Evolutionary conservation across 2,329 filamentous ascomycete genomes (phyloP).

Genomic region (Fusarium graminum): DNA sequence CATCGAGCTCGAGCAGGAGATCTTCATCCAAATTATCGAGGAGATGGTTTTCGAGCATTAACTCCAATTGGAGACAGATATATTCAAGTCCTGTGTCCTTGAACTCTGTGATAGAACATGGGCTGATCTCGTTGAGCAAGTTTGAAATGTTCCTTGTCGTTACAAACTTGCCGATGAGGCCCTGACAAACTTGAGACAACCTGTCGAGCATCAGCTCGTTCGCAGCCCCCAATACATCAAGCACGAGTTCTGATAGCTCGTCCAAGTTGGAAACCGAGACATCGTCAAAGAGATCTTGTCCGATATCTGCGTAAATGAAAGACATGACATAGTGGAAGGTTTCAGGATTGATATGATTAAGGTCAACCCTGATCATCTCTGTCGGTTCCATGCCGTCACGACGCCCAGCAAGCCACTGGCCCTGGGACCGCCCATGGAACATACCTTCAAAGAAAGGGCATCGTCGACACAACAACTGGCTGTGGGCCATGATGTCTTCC

Average conservation of each 20-base stretch:
- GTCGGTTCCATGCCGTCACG: slow-evolving; percentile 59
- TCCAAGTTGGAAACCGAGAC: slow-evolving; percentile 79
- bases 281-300: slow-evolving; percentile 83
- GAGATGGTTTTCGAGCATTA: slow-evolving; percentile 89
- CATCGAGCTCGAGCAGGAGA: slow-evolving; percentile 83
- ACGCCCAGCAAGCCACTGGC: slow-evolving; percentile 83
- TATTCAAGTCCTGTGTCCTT: slow-evolving; percentile 92
- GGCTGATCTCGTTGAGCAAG: slow-evolving; percentile 86
- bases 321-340: slow-evolving; percentile 84
- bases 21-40: slow-evolving; percentile 89
- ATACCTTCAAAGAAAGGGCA: slow-evolving; percentile 94
- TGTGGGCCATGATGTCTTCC: slow-evolving; percentile 80
- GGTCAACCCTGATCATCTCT: slow-evolving; percentile 75
- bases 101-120: slow-evolving; percentile 85
- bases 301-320: slow-evolving; percentile 86
- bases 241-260: slow-evolving; percentile 86
- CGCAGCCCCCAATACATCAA: slow-evolving; percentile 90
- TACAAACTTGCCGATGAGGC: slow-evolving; percentile 84
- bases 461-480: slow-evolving; percentile 80
- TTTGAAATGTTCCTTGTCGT: slow-evolving; percentile 87
- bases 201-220: slow-evolving; percentile 97
- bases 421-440: slow-evolving; percentile 88
- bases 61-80: slow-evolving; percentile 89
- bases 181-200: slow-evolving; percentile 90
- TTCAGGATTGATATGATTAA: slow-evolving; percentile 80